phyloP scores from a whole-genome alignment of 2,329 filamentous ascomycete species.

The Tolypocladium paradoxum region DNA sequence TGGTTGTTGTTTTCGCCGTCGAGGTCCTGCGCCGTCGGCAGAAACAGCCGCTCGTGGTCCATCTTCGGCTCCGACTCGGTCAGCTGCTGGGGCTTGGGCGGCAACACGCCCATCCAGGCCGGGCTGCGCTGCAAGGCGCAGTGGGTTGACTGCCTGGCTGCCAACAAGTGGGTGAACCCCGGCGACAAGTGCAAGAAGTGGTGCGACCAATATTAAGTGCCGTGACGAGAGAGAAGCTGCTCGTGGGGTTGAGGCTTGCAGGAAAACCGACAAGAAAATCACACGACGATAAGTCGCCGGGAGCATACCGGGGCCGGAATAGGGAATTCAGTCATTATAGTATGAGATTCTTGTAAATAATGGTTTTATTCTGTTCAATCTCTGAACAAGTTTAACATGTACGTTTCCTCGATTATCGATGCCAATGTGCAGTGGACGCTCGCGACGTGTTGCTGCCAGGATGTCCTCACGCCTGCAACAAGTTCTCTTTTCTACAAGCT shows the following conservation, averaged over 20 bases:
- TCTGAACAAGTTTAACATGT: not conserved
- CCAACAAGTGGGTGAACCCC: slow-evolving; percentile 28
- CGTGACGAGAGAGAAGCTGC: not conserved
- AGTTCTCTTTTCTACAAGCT: too few species aligned
- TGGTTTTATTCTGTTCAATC: not conserved
- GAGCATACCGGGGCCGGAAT: too few species aligned
- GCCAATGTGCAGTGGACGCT: not conserved
- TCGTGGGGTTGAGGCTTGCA: not conserved
- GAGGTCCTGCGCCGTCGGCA: slow-evolving; percentile 3
- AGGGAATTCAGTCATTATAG: too few species aligned
- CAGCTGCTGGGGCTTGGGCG: slow-evolving; percentile 15
- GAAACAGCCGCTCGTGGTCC: slow-evolving; percentile 5
- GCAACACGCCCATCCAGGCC: slow-evolving; percentile 21
- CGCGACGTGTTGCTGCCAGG: not conserved
- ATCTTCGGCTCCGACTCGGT: slow-evolving; percentile 4
- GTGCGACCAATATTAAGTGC: slow-evolving; percentile 13
- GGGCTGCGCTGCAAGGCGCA: slow-evolving; percentile 35
- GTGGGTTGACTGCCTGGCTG: slow-evolving; percentile 34
- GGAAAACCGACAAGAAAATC: not conserved
- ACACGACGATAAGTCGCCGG: too few species aligned
- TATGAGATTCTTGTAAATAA: not conserved
- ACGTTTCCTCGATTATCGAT: too few species aligned
- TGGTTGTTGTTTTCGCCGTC: slow-evolving; percentile 1
- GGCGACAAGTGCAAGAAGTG: slow-evolving; percentile 29
- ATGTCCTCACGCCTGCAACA: too few species aligned